These are phyloP conservation scores for Penicillium sp. DNA, from an alignment of 2,329 filamentous ascomycete species.

Conservation along the genomic window DNA sequence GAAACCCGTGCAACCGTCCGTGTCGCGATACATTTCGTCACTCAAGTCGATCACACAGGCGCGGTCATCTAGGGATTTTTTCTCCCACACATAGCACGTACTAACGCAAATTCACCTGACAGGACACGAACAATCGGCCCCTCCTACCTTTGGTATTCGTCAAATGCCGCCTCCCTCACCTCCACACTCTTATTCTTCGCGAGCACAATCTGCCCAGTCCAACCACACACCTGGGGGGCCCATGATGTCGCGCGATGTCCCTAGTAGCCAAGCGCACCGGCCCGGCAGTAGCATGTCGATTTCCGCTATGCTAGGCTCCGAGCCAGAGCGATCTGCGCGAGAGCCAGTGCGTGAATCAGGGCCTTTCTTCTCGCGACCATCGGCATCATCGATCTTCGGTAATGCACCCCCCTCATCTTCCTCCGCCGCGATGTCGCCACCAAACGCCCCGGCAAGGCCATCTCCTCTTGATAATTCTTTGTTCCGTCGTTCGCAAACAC, in stretches of 20 bases:
- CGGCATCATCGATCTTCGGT: conserved; percentile 37
- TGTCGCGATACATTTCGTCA: conserved; percentile 7
- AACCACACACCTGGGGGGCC: conserved; percentile 42
- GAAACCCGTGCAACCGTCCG: conserved; percentile 6
- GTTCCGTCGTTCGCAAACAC: conserved; percentile 70
- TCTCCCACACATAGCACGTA: not conserved
- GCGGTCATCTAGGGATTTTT: not conserved
- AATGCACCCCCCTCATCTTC: conserved; percentile 35
- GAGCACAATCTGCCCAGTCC: conserved; percentile 40
- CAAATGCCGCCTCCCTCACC: conserved; percentile 56
- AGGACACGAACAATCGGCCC: conserved; percentile 37
- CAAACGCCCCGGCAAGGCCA: conserved; percentile 41
- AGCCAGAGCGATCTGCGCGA: conserved; percentile 50
- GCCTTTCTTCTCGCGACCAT: conserved; percentile 52
- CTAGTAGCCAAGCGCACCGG: conserved; percentile 54
- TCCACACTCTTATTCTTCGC: conserved; percentile 49
- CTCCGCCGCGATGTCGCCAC: conserved; percentile 46
- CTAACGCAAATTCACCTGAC: conserved; percentile 4
- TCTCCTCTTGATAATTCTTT: conserved; percentile 61
- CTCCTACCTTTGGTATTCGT: conserved; percentile 38
- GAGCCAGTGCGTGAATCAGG: conserved; percentile 44
- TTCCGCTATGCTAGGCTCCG: conserved; percentile 67
- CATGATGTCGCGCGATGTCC: conserved; percentile 56
- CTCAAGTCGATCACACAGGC: conserved; percentile 1
- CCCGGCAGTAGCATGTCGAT: conserved; percentile 71